Percentiles rank a stretch among this genome's conserved stretches.
Evolutionary conservation across 2,329 filamentous ascomycete species (phyloP).

Genomic region (Botryotinia globosa): DNA sequence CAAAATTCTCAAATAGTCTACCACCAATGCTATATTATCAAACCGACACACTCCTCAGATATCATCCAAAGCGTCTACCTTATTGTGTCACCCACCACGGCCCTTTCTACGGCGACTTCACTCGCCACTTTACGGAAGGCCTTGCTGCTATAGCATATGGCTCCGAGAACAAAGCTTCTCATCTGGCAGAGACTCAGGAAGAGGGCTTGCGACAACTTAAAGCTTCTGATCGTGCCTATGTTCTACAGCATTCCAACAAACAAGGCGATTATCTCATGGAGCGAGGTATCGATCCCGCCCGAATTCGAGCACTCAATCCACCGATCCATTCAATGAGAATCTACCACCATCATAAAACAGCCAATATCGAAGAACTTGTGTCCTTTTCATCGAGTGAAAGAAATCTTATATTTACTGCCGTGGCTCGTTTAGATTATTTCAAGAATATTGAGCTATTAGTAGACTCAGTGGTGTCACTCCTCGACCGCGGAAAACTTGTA

Average conservation of each 20-base stretch:
- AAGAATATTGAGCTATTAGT: conserved; percentile 24
- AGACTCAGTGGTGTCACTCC: conserved; percentile 21
- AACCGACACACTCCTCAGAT: conserved; percentile 24
- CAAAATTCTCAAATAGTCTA: not conserved
- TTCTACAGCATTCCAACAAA: conserved; percentile 24
- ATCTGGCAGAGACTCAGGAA: conserved; percentile 22
- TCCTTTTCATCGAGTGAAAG: conserved; percentile 18
- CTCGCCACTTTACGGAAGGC: conserved; percentile 19
- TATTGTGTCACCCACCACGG: conserved; percentile 27
- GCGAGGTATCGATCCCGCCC: conserved; percentile 20
- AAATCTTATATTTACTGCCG: conserved; percentile 23
- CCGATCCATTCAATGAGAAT: conserved; percentile 22
- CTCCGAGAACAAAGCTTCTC: conserved; percentile 22
- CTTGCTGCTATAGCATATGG: conserved; percentile 25
- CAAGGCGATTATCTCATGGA: conserved; percentile 25
- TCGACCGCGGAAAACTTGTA: conserved; percentile 15
- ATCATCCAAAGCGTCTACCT: conserved; percentile 21
- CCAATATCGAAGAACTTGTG: not conserved
- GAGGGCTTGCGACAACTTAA: conserved; percentile 22
- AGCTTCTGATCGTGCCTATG: conserved; percentile 20
- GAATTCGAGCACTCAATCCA: conserved; percentile 23
- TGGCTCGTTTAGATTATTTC: conserved; percentile 26
- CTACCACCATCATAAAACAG: not conserved
- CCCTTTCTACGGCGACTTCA: conserved; percentile 24
- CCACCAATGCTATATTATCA: conserved; percentile 25